Percentiles rank a stretch among this genome's conserved stretches.
Conservation (phyloP, 805 yeast species). For the Zygoascus bituminiphila region DNA sequence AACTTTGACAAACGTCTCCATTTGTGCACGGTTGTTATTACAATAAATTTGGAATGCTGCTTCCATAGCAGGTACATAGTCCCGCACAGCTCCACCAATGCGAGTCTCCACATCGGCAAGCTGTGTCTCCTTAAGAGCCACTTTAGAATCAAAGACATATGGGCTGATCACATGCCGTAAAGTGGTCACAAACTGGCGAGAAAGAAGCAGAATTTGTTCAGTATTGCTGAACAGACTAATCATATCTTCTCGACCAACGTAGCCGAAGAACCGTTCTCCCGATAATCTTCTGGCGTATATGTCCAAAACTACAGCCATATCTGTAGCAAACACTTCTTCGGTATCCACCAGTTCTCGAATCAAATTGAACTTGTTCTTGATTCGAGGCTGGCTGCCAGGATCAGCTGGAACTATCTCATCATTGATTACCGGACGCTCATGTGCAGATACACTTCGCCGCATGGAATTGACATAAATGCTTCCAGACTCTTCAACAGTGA, state of each 20-base stretch:
- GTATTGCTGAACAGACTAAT: slow-evolving; percentile 26
- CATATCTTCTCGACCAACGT: slow-evolving; percentile 23
- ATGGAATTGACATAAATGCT: neutral
- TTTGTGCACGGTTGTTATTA: slow-evolving; percentile 24
- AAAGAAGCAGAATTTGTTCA: slow-evolving; percentile 27
- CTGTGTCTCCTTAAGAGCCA: slow-evolving; percentile 11
- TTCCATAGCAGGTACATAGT: slow-evolving; percentile 26
- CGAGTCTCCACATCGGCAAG: slow-evolving; percentile 20
- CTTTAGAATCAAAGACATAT: slow-evolving; percentile 20
- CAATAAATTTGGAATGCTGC: slow-evolving; percentile 28
- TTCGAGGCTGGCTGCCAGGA: slow-evolving; percentile 10
- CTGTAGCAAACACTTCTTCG: slow-evolving; percentile 31
- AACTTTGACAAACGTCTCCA: slow-evolving; percentile 21
- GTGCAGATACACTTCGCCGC: neutral
- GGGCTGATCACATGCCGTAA: slow-evolving; percentile 25
- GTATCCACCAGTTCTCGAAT: slow-evolving; percentile 32
- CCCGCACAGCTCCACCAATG: slow-evolving; percentile 28
- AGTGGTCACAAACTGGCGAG: slow-evolving; percentile 24
- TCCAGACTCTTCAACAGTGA: neutral
- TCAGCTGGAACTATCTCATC: neutral
- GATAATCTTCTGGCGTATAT: slow-evolving; percentile 25
- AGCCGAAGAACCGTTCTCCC: slow-evolving; percentile 16
- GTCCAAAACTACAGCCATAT: slow-evolving; percentile 30
- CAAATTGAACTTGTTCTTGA: slow-evolving; percentile 22
- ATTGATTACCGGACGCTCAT: neutral